Percentiles rank a stretch among this genome's conserved stretches.
These are phyloP conservation scores for Hypoxylon sp. DNA, from an alignment of 2,329 filamentous ascomycete species.

Conservation along the genomic window DNA sequence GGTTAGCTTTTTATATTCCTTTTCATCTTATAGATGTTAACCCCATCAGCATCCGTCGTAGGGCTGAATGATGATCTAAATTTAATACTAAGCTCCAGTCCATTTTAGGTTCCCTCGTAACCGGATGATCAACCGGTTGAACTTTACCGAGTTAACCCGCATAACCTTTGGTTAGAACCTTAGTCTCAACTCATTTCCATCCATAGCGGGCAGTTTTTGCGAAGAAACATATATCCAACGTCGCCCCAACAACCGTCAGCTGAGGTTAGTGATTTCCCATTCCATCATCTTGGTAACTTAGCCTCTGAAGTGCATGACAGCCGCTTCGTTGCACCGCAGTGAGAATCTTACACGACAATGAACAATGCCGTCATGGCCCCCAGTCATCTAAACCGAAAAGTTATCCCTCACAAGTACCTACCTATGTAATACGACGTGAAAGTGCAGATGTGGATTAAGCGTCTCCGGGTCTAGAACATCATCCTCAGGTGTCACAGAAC, in stretches of 20 bases:
- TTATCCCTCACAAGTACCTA: conserved; percentile 14
- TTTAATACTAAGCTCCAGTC: conserved; percentile 36
- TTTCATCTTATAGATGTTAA: not conserved
- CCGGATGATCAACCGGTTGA: conserved; percentile 30
- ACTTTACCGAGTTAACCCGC: conserved; percentile 24
- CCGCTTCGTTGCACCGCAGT: conserved; percentile 34
- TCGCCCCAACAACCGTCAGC: not conserved
- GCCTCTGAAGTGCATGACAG: conserved; percentile 35
- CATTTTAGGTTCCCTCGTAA: conserved; percentile 36
- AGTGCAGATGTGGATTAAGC: conserved; percentile 4
- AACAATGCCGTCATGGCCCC: conserved; percentile 36
- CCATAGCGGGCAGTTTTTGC: not conserved
- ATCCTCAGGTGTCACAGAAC: conserved; percentile 7
- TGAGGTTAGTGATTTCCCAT: not conserved
- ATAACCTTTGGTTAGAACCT: conserved; percentile 23
- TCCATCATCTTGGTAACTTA: conserved; percentile 13
- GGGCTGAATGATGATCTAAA: conserved; percentile 43
- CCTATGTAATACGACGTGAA: conserved; percentile 19
- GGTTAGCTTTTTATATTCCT: conserved; percentile 10
- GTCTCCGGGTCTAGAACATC: conserved; percentile 18
- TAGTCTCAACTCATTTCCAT: conserved; percentile 17
- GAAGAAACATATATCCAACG: conserved; percentile 1
- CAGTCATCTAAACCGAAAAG: conserved; percentile 7
- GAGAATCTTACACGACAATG: conserved; percentile 39
- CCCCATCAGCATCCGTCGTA: conserved; percentile 17